Base-by-base conservation (phyloP, 2,329 filamentous ascomycete species). In the Ascochyta clinopodiicola region DNA sequence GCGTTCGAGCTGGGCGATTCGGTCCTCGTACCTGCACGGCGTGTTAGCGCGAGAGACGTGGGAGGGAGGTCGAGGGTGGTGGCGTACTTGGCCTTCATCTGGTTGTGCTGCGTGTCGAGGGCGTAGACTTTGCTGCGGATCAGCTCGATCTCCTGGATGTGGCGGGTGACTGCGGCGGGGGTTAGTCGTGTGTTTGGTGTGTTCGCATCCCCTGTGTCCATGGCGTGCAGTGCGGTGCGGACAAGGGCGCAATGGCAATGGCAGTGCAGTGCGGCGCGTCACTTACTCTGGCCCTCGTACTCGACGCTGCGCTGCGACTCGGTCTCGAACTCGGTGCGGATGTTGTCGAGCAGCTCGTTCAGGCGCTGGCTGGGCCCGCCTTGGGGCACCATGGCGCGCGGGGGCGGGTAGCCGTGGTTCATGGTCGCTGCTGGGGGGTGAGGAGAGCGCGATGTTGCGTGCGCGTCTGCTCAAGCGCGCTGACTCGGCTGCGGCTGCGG, bases 81-180 rank as follows among this genome's bases (percentile, higher is more conserved):
- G 29, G 79, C 88, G 74, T 82, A 98, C 94, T 97, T 96, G 77
- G 88, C 84, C 81, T 98, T 98, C 71, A 97, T 87, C 48, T 86
- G 86, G 69, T 94, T 84, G 71, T 98, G 95, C 44, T 88, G 86
- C 74, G 96, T 92, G 77, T 99, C 95, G 76, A 99, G 87, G 67
- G 91, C 86, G 72, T 92, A 97, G 57, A 99, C 91, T 78, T 96
- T 97, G 73, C 93, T 89, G 61, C 93, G 85, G 44, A 99, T 92
- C 71, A 96, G 85, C 74, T 96, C 91, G 84, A 98, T 95, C 79
- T 99, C 95, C 71, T 94, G 89, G 62, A 97, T 89, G 76, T 99
- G 95, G 44, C 88, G 86, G 55, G 91, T 88, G 73, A 98, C 95
- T 97, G 76, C 17, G 4, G 12, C 5, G 4, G 6, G 19, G 19